Percentiles rank a stretch among this genome's conserved stretches.
These are phyloP conservation scores for Gracilariopsis chorda DNA, from an alignment of 23 red algal species.

Conservation along the genomic window DNA sequence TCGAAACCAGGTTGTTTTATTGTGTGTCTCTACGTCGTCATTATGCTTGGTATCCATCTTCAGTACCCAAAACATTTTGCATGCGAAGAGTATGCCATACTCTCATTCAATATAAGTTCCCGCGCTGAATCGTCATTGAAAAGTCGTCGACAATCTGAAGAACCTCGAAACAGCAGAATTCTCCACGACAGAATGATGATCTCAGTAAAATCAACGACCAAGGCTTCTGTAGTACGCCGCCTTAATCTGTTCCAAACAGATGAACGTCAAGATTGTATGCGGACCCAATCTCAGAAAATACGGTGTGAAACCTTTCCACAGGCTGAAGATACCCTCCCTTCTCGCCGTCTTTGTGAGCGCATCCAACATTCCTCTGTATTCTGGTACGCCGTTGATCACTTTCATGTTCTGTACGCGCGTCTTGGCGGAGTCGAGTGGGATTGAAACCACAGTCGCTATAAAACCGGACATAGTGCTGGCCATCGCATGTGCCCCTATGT, in stretches of 20 bases:
- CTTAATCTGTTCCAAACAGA: constrained; percentile 93
- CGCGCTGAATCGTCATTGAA: no score
- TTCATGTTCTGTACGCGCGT: constrained; percentile 95
- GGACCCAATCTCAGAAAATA: constrained; percentile 92
- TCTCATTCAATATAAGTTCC: no score
- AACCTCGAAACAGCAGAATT: no score
- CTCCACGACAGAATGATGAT: no score
- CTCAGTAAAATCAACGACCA: background rate
- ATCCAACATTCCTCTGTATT: constrained; percentile 91
- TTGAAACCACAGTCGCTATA: constrained; percentile 67
- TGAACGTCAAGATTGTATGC: constrained; percentile 94
- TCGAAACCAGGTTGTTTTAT: no score
- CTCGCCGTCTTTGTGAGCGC: constrained; percentile 71
- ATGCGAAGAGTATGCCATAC: no score
- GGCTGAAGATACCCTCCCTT: constrained; percentile 79
- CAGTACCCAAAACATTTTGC: no score
- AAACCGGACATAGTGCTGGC: constrained; percentile 75
- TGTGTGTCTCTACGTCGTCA: no score
- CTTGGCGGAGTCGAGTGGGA: constrained; percentile 93
- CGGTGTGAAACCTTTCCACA: constrained; percentile 95
- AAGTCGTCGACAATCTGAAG: no score
- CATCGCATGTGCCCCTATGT: constrained; percentile 80
- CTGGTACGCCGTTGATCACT: constrained; percentile 73
- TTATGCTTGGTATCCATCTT: no score
- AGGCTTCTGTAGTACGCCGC: constrained; percentile 40